Conservation (phyloP, 257 asterid species). For the Thymus mandschuricus region DNA sequence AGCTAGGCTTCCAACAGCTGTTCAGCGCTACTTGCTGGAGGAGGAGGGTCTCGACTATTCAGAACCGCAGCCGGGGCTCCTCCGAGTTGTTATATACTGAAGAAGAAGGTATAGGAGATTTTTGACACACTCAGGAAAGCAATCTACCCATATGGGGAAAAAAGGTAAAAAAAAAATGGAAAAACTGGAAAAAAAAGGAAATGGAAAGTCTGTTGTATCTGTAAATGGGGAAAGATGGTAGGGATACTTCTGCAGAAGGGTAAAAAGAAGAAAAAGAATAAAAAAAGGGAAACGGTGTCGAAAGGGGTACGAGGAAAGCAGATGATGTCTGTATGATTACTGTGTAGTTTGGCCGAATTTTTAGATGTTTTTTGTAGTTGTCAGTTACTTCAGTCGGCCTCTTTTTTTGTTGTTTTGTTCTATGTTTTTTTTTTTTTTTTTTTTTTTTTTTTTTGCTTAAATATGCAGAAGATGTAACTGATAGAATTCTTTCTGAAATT, state of each 20-base stretch:
- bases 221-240: conserved; percentile 55
- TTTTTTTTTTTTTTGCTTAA: conserved; percentile 8
- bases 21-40: conserved; percentile 89
- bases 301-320: conserved; percentile 32
- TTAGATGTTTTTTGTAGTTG: conserved; percentile 58
- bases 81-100: conserved; percentile 72
- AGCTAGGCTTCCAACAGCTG: conserved; percentile 85
- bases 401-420: conserved; percentile 29
- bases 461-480: conserved; percentile 42
- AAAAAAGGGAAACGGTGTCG: conserved; percentile 18
- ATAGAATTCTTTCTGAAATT: conserved; percentile 34
- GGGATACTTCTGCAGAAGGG: conserved; percentile 44
- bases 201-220: conserved; percentile 49
- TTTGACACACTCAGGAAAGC: conserved; percentile 38
- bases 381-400: conserved; percentile 33
- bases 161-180: neutral
- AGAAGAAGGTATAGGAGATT: conserved; percentile 48
- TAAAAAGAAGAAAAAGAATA: conserved; percentile 28
- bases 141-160: conserved; percentile 20
- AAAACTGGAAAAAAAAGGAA: conserved; percentile 2
- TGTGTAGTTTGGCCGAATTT: conserved; percentile 47
- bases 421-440: neutral
- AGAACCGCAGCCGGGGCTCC: conserved; percentile 95
- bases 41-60: conserved; percentile 89
- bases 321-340: conserved; percentile 47